Percentiles rank a stretch among this genome's conserved stretches.
phyloP scores from a whole-genome alignment of 208 protist species.

The Trypanosoma cruzi region DNA sequence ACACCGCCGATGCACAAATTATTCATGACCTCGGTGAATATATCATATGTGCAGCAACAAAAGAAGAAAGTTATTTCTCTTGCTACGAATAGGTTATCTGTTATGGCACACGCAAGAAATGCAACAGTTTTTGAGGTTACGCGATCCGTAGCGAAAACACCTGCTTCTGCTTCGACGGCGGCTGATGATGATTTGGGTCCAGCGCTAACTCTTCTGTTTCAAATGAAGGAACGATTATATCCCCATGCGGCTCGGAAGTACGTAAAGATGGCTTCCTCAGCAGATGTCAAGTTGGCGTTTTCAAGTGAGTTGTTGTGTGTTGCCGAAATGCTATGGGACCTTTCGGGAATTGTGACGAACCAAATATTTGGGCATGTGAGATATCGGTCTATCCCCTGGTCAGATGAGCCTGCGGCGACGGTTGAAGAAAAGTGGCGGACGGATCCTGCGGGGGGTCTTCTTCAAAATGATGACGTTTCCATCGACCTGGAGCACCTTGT shows the following conservation, averaged over 20 bases:
- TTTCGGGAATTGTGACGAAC: slow-evolving; percentile 35
- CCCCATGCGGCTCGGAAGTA: slow-evolving; percentile 23
- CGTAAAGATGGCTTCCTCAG: slow-evolving; percentile 18
- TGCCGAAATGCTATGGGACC: slow-evolving; percentile 46
- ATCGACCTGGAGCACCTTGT: slow-evolving; percentile 1
- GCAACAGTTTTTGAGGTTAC: background rate
- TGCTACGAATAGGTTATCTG: background rate
- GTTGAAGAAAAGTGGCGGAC: slow-evolving; percentile 21
- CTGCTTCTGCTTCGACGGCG: background rate
- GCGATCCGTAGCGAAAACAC: background rate
- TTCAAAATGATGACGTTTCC: slow-evolving; percentile 5
- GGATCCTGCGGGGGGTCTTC: slow-evolving; percentile 11
- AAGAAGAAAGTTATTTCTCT: background rate
- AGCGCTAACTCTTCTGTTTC: slow-evolving; percentile 2
- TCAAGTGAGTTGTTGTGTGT: slow-evolving; percentile 29
- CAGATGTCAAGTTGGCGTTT: slow-evolving; percentile 13
- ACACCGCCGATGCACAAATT: slow-evolving; percentile 2
- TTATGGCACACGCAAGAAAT: background rate
- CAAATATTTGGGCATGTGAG: slow-evolving; percentile 29
- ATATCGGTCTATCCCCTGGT: slow-evolving; percentile 33
- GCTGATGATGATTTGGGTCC: background rate
- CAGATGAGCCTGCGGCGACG: slow-evolving; percentile 8
- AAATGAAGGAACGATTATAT: slow-evolving; percentile 2
- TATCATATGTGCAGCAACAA: slow-evolving; percentile 11
- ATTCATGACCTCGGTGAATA: background rate